Evolutionary conservation across 2,329 filamentous ascomycete species (phyloP).

Genomic region (Epichloe festucae): DNA sequence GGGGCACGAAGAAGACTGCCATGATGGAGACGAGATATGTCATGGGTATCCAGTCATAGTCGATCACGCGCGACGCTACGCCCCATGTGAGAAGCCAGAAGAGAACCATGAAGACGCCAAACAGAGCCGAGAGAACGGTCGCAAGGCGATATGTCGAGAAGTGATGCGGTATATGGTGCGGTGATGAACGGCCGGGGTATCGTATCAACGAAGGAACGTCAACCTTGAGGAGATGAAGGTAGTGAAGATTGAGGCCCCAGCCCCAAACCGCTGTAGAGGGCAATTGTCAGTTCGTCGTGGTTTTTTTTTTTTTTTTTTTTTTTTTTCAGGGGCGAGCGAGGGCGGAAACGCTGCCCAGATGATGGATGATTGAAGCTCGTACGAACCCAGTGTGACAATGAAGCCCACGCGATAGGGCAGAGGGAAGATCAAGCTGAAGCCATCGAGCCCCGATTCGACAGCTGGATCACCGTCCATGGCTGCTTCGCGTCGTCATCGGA

Average conservation of each 20-base stretch:
- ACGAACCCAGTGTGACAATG: conserved; percentile 68
- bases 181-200: conserved; percentile 63
- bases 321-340: not conserved
- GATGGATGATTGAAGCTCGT: not conserved
- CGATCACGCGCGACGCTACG: conserved; percentile 53
- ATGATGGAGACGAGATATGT: conserved; percentile 64
- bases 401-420: conserved; percentile 82
- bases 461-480: conserved; percentile 62
- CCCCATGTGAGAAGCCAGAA: conserved; percentile 78
- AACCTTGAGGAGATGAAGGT: conserved; percentile 66
- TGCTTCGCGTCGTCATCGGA: conserved; percentile 7
- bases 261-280: conserved; percentile 79
- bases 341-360: not conserved
- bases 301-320: not conserved
- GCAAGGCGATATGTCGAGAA: conserved; percentile 78
- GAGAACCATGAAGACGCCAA: conserved; percentile 56
- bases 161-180: conserved; percentile 62
- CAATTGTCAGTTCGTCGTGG: not conserved
- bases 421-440: conserved; percentile 76
- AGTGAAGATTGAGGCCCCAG: conserved; percentile 87
- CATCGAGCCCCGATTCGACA: conserved; percentile 61
- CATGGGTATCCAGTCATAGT: conserved; percentile 78
- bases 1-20: conserved; percentile 58
- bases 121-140: conserved; percentile 58
- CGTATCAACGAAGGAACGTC: conserved; percentile 77